Conservation (phyloP, 495 filamentous ascomycete genomes). For the Parathielavia hyrcaniae region DNA sequence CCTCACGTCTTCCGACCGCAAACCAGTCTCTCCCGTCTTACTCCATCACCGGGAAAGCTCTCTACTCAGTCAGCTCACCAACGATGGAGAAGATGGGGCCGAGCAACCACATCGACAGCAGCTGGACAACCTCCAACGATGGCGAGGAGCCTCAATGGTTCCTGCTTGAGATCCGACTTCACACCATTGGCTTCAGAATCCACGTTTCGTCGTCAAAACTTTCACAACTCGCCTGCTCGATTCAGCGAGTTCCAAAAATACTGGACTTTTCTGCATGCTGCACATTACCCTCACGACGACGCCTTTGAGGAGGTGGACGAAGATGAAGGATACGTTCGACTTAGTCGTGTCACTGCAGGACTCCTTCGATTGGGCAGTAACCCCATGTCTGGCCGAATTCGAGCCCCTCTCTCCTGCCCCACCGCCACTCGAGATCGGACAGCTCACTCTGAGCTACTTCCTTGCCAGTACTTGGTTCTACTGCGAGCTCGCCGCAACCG, state of each 20-base stretch:
- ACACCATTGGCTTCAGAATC: neutral
- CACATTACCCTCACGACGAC: neutral
- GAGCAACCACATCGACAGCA: neutral
- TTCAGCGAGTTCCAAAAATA: slow-evolving; percentile 3
- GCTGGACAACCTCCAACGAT: slow-evolving; percentile 8
- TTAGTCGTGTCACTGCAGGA: neutral
- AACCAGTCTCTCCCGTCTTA: neutral
- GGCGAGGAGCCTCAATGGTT: neutral
- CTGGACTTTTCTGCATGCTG: neutral
- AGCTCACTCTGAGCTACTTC: slow-evolving; percentile 3
- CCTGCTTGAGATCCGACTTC: neutral
- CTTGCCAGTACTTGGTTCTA: neutral
- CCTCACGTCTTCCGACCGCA: neutral
- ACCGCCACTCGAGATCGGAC: neutral
- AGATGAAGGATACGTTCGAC: neutral
- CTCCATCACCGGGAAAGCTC: neutral
- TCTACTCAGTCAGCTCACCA: neutral
- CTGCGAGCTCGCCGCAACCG: neutral
- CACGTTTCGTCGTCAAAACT: neutral
- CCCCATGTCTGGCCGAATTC: slow-evolving; percentile 2
- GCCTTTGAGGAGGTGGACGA: neutral
- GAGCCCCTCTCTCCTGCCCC: slow-evolving; percentile 6
- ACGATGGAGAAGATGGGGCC: neutral
- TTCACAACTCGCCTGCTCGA: neutral
- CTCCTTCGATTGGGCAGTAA: slow-evolving; percentile 9